Conservation (phyloP, 495 filamentous ascomycete species). For the Entonaema liquescens region DNA sequence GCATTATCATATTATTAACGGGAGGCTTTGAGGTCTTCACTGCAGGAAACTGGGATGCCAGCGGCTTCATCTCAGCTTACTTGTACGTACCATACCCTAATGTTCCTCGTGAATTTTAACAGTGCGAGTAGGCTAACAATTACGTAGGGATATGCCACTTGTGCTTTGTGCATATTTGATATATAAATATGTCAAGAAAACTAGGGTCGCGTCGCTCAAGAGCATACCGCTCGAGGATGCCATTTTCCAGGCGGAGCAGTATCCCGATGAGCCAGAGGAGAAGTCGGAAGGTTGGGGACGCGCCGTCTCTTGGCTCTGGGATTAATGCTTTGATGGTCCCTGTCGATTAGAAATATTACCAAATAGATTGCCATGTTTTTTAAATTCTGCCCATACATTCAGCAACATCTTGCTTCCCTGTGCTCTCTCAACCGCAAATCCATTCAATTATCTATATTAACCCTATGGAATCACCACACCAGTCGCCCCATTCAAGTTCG, state of each 20-base stretch:
- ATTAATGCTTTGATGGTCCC: conserved; percentile 28
- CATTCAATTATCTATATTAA: neutral
- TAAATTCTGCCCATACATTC: neutral
- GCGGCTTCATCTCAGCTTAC: conserved; percentile 58
- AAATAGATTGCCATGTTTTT: neutral
- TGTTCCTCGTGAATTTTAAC: neutral
- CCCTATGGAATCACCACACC: too few species aligned
- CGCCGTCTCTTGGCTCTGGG: conserved; percentile 54
- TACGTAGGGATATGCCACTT: conserved; percentile 62
- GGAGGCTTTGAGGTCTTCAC: conserved; percentile 59
- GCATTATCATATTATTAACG: conserved; percentile 57
- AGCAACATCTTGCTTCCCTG: neutral
- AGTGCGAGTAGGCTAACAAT: conserved; percentile 26
- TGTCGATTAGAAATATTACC: neutral
- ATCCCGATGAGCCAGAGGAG: conserved; percentile 45
- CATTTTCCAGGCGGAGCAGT: conserved; percentile 48
- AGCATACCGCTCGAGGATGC: conserved; percentile 59
- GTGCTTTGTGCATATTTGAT: conserved; percentile 60
- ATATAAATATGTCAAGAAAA: conserved; percentile 64
- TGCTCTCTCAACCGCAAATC: neutral
- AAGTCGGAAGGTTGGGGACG: conserved; percentile 44
- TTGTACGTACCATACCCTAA: conserved; percentile 48
- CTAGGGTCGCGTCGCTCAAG: conserved; percentile 60
- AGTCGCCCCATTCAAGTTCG: neutral
- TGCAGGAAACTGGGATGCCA: conserved; percentile 57